Conservation (phyloP, 1,139 yeast genomes). For the Saccharomyces hybrid region DNA sequence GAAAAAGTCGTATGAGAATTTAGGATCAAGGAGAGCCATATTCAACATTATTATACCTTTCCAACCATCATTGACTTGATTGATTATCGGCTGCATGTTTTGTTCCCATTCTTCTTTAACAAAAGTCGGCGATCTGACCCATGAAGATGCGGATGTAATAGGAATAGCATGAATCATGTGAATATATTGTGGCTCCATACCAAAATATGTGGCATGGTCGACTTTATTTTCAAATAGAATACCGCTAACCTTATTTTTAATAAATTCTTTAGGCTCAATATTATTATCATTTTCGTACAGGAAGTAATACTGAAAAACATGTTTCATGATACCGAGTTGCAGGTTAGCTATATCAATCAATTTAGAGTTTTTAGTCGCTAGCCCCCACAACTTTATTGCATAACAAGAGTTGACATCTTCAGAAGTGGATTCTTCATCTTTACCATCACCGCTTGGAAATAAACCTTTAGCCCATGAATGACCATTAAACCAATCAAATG, state of each 20-base stretch:
- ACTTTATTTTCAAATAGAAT: slow-evolving; percentile 78
- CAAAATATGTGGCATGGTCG: slow-evolving; percentile 88
- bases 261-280: slow-evolving; percentile 45
- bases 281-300: slow-evolving; percentile 43
- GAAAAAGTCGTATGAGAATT: slow-evolving; percentile 60
- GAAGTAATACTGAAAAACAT: slow-evolving; percentile 57
- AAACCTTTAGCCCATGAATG: slow-evolving; percentile 80
- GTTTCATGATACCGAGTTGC: slow-evolving; percentile 51
- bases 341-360: slow-evolving; percentile 51
- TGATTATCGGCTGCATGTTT: slow-evolving; percentile 42
- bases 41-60: slow-evolving; percentile 73
- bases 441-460: slow-evolving; percentile 68
- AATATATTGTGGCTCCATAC: slow-evolving; percentile 66
- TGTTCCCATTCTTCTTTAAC: slow-evolving; percentile 76
- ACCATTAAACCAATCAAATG: slow-evolving; percentile 72
- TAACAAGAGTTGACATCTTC: slow-evolving; percentile 71
- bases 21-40: slow-evolving; percentile 68
- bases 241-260: slow-evolving; percentile 65
- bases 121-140: slow-evolving; percentile 58
- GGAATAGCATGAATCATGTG: slow-evolving; percentile 97
- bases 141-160: slow-evolving; percentile 75
- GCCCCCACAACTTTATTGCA: slow-evolving; percentile 66
- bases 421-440: slow-evolving; percentile 69
- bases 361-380: slow-evolving; percentile 43
- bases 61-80: slow-evolving; percentile 70